phyloP scores from a whole-genome alignment of 1,284 basidiomycete genomes.

The Phellopilus nigrolimitatus region DNA sequence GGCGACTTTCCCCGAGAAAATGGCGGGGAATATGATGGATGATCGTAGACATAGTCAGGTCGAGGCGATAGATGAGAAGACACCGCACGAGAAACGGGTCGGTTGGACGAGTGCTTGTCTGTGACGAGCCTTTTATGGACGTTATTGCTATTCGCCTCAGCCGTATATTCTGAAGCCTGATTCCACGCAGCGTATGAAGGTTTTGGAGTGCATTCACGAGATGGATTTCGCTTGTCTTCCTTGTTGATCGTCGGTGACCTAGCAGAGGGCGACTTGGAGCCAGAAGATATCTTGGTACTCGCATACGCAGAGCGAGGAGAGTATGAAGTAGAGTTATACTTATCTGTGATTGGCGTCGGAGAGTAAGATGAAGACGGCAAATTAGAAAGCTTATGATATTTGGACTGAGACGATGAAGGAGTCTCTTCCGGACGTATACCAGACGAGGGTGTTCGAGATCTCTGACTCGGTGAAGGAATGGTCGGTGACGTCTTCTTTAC shows the following conservation, averaged over 20 bases:
- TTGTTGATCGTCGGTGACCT: neutral
- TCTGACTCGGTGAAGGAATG: slow-evolving; percentile 6
- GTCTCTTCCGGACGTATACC: neutral
- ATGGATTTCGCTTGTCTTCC: neutral
- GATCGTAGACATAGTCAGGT: neutral
- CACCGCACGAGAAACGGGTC: neutral
- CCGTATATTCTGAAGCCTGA: neutral
- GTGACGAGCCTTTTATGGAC: slow-evolving; percentile 2
- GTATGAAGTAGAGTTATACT: neutral
- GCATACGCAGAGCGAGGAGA: neutral
- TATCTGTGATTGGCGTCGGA: neutral
- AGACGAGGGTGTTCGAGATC: neutral
- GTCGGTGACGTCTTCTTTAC: neutral
- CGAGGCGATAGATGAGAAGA: neutral
- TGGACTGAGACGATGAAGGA: neutral
- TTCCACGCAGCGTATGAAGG: neutral
- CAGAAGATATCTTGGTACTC: neutral
- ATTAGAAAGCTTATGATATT: slow-evolving; percentile 1
- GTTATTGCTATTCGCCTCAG: slow-evolving; percentile 2
- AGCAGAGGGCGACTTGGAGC: neutral
- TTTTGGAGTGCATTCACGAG: slow-evolving; percentile 12
- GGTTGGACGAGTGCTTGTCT: neutral
- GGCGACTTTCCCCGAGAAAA: neutral
- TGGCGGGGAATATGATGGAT: neutral
- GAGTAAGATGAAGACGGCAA: neutral